phyloP scores from a whole-genome alignment of 108 stramenopile genomes.

The Fistulifera solaris region DNA sequence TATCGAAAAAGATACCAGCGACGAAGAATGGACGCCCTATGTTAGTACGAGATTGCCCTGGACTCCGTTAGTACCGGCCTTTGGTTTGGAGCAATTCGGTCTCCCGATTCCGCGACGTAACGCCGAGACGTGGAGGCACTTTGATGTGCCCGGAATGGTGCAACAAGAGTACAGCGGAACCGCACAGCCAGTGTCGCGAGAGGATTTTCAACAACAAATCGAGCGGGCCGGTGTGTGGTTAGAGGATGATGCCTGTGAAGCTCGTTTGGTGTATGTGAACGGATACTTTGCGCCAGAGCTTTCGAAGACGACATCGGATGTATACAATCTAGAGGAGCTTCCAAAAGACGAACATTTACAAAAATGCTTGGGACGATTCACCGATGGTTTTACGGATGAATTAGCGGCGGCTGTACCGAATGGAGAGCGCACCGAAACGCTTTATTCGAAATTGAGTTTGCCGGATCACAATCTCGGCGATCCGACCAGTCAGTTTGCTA shows the following conservation, averaged over 20 bases:
- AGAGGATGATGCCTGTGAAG: slow-evolving; percentile 57
- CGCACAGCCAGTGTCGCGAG: slow-evolving; percentile 6
- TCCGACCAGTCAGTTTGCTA: slow-evolving; percentile 72
- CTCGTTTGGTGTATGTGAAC: slow-evolving; percentile 80
- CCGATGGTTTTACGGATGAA: slow-evolving; percentile 85
- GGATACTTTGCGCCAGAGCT: slow-evolving; percentile 63
- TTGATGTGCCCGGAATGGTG: slow-evolving; percentile 72
- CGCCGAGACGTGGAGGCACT: slow-evolving; percentile 83
- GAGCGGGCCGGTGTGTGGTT: slow-evolving; percentile 57
- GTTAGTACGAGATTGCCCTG: slow-evolving; percentile 55
- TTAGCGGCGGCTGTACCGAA: slow-evolving; percentile 64
- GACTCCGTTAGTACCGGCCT: slow-evolving; percentile 69
- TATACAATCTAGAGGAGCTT: slow-evolving; percentile 35
- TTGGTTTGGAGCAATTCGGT: slow-evolving; percentile 76
- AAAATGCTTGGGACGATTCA: slow-evolving; percentile 49
- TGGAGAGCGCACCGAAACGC: slow-evolving; percentile 31
- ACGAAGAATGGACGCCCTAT: slow-evolving; percentile 83
- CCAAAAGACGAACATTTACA: slow-evolving; percentile 25
- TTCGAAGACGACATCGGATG: slow-evolving; percentile 49
- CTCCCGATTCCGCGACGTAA: slow-evolving; percentile 63
- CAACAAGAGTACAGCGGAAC: slow-evolving; percentile 53
- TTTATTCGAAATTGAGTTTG: slow-evolving; percentile 54
- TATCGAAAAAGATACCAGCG: slow-evolving; percentile 14
- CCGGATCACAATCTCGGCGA: slow-evolving; percentile 77
- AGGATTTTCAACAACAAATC: slow-evolving; percentile 15